phyloP scores from a whole-genome alignment of 331 rosid genomes.

The Phaseolus coccineus region DNA sequence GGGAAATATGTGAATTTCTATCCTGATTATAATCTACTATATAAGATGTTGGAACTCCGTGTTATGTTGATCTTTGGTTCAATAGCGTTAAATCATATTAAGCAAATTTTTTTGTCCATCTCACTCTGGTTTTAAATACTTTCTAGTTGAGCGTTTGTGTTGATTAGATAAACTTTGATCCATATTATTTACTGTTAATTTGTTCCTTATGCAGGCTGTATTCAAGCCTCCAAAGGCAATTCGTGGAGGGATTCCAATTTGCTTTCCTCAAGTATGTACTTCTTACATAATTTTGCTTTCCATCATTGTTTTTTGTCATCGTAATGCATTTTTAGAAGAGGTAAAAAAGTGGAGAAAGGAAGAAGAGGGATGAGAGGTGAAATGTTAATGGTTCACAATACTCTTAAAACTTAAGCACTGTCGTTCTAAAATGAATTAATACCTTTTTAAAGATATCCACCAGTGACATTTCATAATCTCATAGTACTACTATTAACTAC shows the following conservation, averaged over 20 bases:
- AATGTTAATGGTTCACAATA: conserved; percentile 5
- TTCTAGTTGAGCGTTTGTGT: conserved; percentile 15
- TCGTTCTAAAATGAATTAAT: not conserved
- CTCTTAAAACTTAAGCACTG: conserved; percentile 13
- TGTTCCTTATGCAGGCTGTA: conserved; percentile 69
- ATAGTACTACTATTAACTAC: not conserved
- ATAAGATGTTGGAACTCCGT: not conserved
- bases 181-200: conserved; percentile 5
- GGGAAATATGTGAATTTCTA: conserved; percentile 19
- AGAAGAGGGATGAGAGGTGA: conserved; percentile 1
- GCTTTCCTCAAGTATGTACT: conserved; percentile 95
- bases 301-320: conserved; percentile 38
- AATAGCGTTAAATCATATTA: not conserved
- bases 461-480: not conserved
- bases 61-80: not conserved
- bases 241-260: conserved; percentile 98
- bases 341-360: not conserved
- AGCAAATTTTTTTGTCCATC: not conserved
- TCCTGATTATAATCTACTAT: conserved; percentile 18
- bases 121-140: conserved; percentile 33
- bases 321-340: conserved; percentile 4
- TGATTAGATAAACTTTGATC: conserved; percentile 13
- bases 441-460: not conserved
- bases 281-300: conserved; percentile 44
- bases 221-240: conserved; percentile 89